A percentile compares a stretch with the other conserved stretches of the same genome.
Conservation (phyloP, 2,329 filamentous ascomycete species). For the Claviceps lovelessii region DNA sequence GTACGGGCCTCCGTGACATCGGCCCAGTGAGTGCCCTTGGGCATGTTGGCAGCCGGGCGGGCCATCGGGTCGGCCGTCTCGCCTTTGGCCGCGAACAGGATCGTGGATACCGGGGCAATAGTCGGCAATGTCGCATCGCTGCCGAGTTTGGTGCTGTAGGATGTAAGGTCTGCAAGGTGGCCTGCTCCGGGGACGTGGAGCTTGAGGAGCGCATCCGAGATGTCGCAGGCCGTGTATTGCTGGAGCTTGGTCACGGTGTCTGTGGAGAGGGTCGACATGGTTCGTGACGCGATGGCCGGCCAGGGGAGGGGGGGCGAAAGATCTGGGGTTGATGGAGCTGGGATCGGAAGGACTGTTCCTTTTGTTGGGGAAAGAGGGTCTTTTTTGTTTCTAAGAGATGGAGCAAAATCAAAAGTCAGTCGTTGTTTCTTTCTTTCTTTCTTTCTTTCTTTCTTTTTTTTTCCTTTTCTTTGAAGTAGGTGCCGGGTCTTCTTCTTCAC, state of each 20-base stretch:
- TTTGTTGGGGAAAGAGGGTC: too few species aligned
- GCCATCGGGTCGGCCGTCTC: conserved; percentile 14
- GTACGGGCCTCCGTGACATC: conserved; percentile 47
- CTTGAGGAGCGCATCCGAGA: conserved; percentile 60
- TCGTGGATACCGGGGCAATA: conserved; percentile 44
- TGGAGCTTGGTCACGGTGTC: conserved; percentile 16
- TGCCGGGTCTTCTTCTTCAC: too few species aligned
- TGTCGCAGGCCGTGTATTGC: conserved; percentile 37
- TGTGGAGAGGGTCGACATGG: conserved; percentile 5
- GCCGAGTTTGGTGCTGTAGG: conserved; percentile 17
- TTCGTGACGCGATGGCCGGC: neutral
- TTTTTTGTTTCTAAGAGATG: too few species aligned
- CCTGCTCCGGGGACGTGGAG: conserved; percentile 53
- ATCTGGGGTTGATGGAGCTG: neutral
- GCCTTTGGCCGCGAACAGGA: conserved; percentile 48
- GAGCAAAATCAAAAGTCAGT: too few species aligned
- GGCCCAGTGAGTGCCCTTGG: conserved; percentile 49
- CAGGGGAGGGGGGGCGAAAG: neutral
- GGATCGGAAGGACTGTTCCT: neutral
- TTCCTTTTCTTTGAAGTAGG: too few species aligned
- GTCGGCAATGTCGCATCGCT: conserved; percentile 15
- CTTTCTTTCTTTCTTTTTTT: too few species aligned
- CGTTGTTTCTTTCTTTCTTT: too few species aligned
- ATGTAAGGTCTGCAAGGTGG: conserved; percentile 44
- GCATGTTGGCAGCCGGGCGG: conserved; percentile 32